Percentiles rank a stretch among this genome's conserved stretches.
Evolutionary conservation across 2,329 filamentous ascomycete genomes (phyloP).

Genomic region (Botrytis deweyae): DNA sequence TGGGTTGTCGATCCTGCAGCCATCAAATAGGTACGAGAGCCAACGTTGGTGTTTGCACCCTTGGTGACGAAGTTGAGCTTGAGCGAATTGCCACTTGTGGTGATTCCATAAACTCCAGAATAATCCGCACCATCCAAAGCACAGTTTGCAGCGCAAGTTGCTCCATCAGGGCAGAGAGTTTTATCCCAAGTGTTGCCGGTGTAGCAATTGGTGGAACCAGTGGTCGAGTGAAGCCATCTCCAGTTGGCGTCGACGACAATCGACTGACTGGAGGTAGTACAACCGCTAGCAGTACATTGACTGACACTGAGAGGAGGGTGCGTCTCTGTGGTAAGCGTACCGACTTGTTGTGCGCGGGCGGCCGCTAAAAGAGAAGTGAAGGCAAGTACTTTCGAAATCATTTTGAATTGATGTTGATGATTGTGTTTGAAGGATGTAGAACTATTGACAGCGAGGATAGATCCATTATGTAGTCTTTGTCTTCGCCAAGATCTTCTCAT

Average conservation of each 20-base stretch:
- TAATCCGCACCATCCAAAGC: constrained; percentile 57
- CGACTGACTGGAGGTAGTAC: constrained; percentile 48
- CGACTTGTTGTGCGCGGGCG: constrained; percentile 50
- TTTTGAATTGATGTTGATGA: constrained; percentile 29
- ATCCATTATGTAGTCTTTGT: constrained; percentile 31
- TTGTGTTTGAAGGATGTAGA: neutral
- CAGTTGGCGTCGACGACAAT: constrained; percentile 58
- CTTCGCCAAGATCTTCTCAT: neutral
- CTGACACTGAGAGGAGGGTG: constrained; percentile 55
- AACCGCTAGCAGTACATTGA: constrained; percentile 50
- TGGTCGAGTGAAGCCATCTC: constrained; percentile 55
- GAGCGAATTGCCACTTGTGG: constrained; percentile 52
- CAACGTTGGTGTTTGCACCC: constrained; percentile 46
- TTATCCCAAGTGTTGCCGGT: constrained; percentile 46
- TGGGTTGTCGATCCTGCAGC: constrained; percentile 51
- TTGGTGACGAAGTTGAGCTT: constrained; percentile 59
- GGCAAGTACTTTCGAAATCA: constrained; percentile 41
- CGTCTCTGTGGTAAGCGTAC: constrained; percentile 47
- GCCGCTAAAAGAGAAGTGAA: constrained; percentile 47
- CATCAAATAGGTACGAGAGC: constrained; percentile 65
- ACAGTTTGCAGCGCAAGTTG: constrained; percentile 50
- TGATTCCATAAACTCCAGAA: constrained; percentile 53
- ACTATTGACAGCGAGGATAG: constrained; percentile 15
- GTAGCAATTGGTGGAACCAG: constrained; percentile 45
- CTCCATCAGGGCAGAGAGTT: constrained; percentile 46